Evolutionary conservation across 495 filamentous ascomycete species (phyloP), one percentile per base, ranked within the genome.

Genomic region (Penicillium antarcticum): DNA sequence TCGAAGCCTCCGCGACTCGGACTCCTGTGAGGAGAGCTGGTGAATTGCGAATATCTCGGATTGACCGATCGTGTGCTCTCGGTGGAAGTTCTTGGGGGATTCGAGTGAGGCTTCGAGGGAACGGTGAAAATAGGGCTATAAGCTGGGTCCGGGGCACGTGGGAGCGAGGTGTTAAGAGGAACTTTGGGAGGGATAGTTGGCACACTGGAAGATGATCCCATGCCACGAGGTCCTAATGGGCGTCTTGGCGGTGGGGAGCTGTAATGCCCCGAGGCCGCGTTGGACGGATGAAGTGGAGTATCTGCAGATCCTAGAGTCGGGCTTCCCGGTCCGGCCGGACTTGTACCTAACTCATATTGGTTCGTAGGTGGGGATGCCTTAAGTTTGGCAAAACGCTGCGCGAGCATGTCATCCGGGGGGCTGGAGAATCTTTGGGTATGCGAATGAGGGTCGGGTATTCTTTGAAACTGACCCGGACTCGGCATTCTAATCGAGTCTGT

Each of bases 81-180:
- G 1, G 63, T 70, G 24, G 74, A 76, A 1, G 72, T 73, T 40
- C 73, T 54, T 5, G 82, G 82, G 1, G 80, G 80, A 48, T 81
- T 76, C 2, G 69, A 63, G 14, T 67, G 72, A 8, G 63, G 61
- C 31, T 75, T 72, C 0, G 72, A 66, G 14, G 72, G 76, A 55
- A 69, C 67, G 0, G 72, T 70, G 60, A 63, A 69, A 50, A 73
- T 69, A 33, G 92, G 92, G 58, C 85, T 92, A 57, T 97, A 97
- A 9, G 92, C 85, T 11, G 91, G 89, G 61, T 86, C 89, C 13
- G 92, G 92, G 11, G 87, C 72, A 63, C 85, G 84, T 18, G 92
- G 92, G 58, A 97, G 75, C 4, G 78, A 72, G 21, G 71, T 77
- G 48, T 81, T 73, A 4, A 89, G 58, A 13, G 80, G 78, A 8